phyloP scores from a whole-genome alignment of 176 grass and related monocot species.

The Musa acuminata region DNA sequence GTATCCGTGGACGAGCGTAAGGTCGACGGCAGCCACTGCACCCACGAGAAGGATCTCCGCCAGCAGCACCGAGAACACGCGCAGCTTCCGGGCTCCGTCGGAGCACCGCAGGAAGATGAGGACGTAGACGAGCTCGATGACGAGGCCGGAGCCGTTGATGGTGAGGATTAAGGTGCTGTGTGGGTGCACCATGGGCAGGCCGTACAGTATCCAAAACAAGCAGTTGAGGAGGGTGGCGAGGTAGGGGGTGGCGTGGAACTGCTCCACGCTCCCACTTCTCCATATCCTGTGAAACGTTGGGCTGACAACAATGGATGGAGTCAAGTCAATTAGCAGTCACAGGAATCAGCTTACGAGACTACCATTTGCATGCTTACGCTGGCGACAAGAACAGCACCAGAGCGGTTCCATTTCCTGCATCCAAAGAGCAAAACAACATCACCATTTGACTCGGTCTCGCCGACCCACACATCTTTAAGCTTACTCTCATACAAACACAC shows the following conservation, averaged over 20 bases:
- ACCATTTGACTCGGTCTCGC: neutral
- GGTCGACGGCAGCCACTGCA: conserved; percentile 37
- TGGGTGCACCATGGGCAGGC: conserved; percentile 70
- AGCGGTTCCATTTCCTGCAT: conserved; percentile 83
- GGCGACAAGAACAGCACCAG: conserved; percentile 85
- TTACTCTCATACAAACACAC: neutral
- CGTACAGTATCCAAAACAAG: conserved; percentile 98
- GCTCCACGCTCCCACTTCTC: conserved; percentile 79
- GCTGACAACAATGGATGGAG: conserved; percentile 19
- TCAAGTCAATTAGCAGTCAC: neutral
- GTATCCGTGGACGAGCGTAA: conserved; percentile 47
- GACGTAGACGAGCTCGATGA: conserved; percentile 73
- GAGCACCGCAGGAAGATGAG: conserved; percentile 76
- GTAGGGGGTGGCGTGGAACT: conserved; percentile 83
- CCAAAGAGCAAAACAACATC: neutral
- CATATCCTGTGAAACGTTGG: conserved; percentile 82
- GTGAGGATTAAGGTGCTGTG: conserved; percentile 89
- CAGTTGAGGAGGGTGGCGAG: conserved; percentile 90
- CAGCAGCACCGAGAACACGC: conserved; percentile 40
- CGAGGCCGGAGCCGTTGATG: conserved; percentile 79
- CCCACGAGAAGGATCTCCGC: conserved; percentile 51
- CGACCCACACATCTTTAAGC: neutral
- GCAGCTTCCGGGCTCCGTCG: conserved; percentile 21
- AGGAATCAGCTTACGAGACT: neutral
- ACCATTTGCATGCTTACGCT: conserved; percentile 41